Percentiles rank a stretch among this genome's conserved stretches.
Conservation (phyloP, 495 filamentous ascomycete species). For the Immersiella caudata region DNA sequence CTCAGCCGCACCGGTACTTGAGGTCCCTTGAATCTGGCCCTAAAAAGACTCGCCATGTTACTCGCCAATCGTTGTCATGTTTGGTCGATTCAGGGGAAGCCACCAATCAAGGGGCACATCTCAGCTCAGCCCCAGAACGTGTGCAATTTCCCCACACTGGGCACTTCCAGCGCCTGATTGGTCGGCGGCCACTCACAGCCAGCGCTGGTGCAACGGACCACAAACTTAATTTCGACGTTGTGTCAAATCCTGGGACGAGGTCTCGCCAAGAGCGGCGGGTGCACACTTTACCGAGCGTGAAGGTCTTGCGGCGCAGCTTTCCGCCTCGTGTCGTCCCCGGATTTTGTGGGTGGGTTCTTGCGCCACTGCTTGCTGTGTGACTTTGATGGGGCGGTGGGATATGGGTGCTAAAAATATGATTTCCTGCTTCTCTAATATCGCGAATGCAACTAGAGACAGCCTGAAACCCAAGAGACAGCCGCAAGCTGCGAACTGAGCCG, state of each 20-base stretch:
- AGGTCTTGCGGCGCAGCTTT: background rate
- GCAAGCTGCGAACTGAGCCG: too few relatives aligned
- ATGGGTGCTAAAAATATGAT: background rate
- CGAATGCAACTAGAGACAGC: too few relatives aligned
- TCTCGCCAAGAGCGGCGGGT: background rate
- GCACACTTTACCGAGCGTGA: background rate
- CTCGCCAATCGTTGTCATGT: background rate
- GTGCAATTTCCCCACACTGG: background rate
- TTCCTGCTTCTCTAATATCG: too few relatives aligned
- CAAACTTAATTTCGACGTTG: conserved; percentile 11
- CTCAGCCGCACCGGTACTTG: background rate
- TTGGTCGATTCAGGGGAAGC: background rate
- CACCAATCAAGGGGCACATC: background rate
- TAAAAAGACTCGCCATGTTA: background rate
- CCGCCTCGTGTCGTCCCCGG: background rate
- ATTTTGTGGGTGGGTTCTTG: background rate
- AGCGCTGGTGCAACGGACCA: background rate
- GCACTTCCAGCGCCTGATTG: background rate
- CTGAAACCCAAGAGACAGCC: too few relatives aligned
- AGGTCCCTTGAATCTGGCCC: background rate
- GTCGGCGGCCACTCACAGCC: background rate
- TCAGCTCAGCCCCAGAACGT: background rate
- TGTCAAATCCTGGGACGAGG: conserved; percentile 3
- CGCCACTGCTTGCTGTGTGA: background rate
- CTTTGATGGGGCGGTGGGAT: too few relatives aligned